phyloP scores from a whole-genome alignment of 805 yeast genomes.

The Ogataea haglerorum region DNA sequence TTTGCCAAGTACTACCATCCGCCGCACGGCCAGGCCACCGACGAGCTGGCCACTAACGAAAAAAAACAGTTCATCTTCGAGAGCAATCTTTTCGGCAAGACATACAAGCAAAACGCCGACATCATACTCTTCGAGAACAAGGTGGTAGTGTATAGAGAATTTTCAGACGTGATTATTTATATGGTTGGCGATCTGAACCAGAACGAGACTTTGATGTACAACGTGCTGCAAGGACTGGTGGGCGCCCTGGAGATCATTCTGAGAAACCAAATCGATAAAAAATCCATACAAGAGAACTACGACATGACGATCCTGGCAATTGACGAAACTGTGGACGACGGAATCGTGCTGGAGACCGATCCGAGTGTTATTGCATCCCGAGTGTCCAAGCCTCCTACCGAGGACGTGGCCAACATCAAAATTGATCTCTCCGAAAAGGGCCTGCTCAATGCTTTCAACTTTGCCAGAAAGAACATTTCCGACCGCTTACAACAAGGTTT shows the following conservation, averaged over 20 bases:
- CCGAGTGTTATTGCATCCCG: conserved; percentile 82
- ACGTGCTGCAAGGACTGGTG: conserved; percentile 69
- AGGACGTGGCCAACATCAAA: conserved; percentile 56
- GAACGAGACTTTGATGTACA: conserved; percentile 78
- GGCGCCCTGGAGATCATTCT: conserved; percentile 80
- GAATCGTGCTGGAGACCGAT: conserved; percentile 87
- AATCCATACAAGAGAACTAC: conserved; percentile 73
- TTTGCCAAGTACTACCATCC: conserved; percentile 81
- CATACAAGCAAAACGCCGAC: conserved; percentile 79
- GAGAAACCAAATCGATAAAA: conserved; percentile 68
- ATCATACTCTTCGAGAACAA: conserved; percentile 75
- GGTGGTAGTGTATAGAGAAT: conserved; percentile 82
- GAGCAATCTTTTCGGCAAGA: conserved; percentile 62
- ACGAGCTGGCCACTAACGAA: conserved; percentile 28
- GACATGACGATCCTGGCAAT: conserved; percentile 83
- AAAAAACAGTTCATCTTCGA: conserved; percentile 80
- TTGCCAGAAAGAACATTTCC: conserved; percentile 70
- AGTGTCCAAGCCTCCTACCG: conserved; percentile 82
- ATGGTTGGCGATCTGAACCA: conserved; percentile 75
- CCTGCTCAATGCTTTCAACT: conserved; percentile 77
- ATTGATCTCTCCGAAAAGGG: conserved; percentile 74
- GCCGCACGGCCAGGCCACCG: conserved; percentile 45
- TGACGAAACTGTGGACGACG: conserved; percentile 93
- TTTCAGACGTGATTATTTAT: conserved; percentile 69
- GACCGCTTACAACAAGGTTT: conserved; percentile 40